Conservation (phyloP, 1,284 basidiomycete species). For the Rhodotorula sp. region DNA sequence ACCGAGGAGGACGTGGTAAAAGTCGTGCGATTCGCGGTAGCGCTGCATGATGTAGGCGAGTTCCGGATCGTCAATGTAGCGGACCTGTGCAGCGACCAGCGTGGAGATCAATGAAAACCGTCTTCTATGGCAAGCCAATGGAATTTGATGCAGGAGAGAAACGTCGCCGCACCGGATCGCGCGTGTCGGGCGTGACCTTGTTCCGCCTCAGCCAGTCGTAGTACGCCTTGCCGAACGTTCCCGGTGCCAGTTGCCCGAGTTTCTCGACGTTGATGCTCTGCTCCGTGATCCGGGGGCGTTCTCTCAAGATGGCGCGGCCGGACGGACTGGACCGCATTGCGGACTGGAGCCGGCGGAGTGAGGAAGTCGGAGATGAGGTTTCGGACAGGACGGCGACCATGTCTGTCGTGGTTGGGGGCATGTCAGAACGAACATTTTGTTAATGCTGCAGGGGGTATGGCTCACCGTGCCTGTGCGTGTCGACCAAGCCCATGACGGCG, state of each 20-base stretch:
- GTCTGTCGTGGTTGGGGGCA: constrained; percentile 56
- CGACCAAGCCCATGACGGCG: constrained; percentile 74
- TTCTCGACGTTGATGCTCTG: constrained; percentile 69
- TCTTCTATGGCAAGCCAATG: not conserved
- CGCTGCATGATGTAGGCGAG: constrained; percentile 96
- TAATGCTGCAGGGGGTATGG: not conserved
- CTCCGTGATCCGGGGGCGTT: constrained; percentile 78
- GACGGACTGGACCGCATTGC: constrained; percentile 69
- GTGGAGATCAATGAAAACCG: too few species aligned
- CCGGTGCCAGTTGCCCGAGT: constrained; percentile 66
- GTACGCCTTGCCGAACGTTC: constrained; percentile 84
- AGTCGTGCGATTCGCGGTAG: constrained; percentile 69
- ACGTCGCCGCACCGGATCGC: constrained; percentile 68
- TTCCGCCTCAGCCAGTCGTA: constrained; percentile 86
- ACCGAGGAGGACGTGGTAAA: constrained; percentile 49
- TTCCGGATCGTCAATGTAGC: constrained; percentile 89
- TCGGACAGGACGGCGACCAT: constrained; percentile 92
- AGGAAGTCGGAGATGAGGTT: constrained; percentile 72
- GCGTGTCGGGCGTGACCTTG: constrained; percentile 90
- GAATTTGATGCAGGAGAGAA: not conserved
- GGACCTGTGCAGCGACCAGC: too few species aligned
- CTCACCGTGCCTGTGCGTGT: constrained; percentile 83
- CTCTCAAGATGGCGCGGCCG: constrained; percentile 58
- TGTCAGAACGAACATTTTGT: not conserved
- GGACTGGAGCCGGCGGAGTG: constrained; percentile 75